phyloP scores from a whole-genome alignment of 2,329 filamentous ascomycete genomes.

The Exophiala mesophila region DNA sequence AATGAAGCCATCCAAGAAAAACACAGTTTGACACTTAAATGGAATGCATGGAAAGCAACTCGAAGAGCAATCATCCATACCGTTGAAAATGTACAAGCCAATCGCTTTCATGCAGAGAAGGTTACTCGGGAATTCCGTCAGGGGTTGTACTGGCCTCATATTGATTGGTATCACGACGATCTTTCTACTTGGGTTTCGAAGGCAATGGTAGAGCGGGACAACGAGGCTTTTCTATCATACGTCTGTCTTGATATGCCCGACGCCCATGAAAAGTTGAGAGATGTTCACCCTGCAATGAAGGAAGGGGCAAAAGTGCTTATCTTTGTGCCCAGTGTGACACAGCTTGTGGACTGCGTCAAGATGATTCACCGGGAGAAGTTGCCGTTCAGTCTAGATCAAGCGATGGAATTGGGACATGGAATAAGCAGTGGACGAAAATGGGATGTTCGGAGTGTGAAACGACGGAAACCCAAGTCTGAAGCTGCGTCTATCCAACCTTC shows the following conservation, averaged over 20 bases:
- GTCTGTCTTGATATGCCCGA: constrained; percentile 70
- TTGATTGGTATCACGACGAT: constrained; percentile 69
- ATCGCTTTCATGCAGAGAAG: constrained; percentile 60
- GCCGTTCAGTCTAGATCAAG: constrained; percentile 46
- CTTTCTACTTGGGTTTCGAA: constrained; percentile 58
- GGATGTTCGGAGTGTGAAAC: constrained; percentile 41
- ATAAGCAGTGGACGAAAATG: constrained; percentile 44
- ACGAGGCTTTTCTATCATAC: constrained; percentile 62
- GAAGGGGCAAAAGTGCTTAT: constrained; percentile 62
- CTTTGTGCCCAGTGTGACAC: constrained; percentile 74
- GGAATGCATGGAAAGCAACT: constrained; percentile 44
- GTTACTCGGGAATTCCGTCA: constrained; percentile 63
- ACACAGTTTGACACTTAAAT: constrained; percentile 31
- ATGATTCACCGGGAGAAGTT: constrained; percentile 51
- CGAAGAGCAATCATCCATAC: constrained; percentile 70
- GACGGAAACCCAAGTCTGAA: constrained; percentile 5
- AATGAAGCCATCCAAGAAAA: constrained; percentile 9
- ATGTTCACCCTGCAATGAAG: constrained; percentile 51
- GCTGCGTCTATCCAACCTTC: background rate
- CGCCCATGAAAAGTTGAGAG: constrained; percentile 48
- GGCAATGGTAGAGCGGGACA: constrained; percentile 24
- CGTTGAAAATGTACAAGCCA: constrained; percentile 59
- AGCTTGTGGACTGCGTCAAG: constrained; percentile 62
- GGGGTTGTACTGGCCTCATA: constrained; percentile 63
- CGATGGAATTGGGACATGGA: constrained; percentile 42